Conservation (phyloP, 2,329 filamentous ascomycete species). For the Fusarium drepaniforme region DNA sequence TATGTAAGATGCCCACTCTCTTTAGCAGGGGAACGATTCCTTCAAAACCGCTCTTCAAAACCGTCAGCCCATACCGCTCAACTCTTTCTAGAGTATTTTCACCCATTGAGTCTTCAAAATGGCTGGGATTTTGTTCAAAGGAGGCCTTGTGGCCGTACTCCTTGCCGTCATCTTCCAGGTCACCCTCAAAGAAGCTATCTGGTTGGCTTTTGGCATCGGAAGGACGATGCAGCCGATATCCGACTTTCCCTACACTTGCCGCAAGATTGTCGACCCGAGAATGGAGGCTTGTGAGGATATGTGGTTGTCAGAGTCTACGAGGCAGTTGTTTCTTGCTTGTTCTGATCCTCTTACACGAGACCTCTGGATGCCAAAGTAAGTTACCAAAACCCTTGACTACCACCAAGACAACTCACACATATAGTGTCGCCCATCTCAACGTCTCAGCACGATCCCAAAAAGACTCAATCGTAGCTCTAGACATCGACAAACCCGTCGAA, state of each 20-base stretch:
- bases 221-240: conserved; percentile 32
- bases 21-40: background rate
- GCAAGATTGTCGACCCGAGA: conserved; percentile 26
- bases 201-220: conserved; percentile 39
- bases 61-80: background rate
- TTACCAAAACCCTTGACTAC: rapidly evolving
- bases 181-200: conserved; percentile 38
- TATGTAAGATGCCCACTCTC: background rate
- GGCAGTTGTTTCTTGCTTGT: conserved; percentile 41
- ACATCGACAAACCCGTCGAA: conserved; percentile 47
- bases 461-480: conserved; percentile 48
- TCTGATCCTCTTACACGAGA: conserved; percentile 34
- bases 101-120: conserved; percentile 12
- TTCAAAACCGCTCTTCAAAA: background rate
- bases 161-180: conserved; percentile 40
- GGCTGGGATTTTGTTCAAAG: conserved; percentile 16
- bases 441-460: conserved; percentile 43
- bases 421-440: conserved; percentile 40
- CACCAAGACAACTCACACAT: background rate
- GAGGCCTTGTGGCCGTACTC: conserved; percentile 22
- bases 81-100: background rate
- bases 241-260: conserved; percentile 43
- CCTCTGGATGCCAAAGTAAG: conserved; percentile 32
- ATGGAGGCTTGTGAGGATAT: conserved; percentile 44
- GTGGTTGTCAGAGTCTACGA: conserved; percentile 39